phyloP scores from a whole-genome alignment of 371 early-diverging fungal species.

The Syncephalastrum sp. region DNA sequence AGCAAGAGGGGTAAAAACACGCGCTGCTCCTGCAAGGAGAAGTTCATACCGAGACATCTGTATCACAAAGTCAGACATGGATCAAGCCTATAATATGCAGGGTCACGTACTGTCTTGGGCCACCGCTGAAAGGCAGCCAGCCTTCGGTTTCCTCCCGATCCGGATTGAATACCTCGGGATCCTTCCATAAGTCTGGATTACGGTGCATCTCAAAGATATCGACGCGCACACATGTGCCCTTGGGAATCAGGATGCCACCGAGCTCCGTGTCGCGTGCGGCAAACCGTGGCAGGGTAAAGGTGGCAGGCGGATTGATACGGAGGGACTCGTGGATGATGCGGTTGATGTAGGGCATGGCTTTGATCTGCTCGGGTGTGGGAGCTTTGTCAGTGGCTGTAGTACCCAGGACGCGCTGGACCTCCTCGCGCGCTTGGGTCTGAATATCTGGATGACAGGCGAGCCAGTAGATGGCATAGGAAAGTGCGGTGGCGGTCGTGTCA shows the following conservation, averaged over 20 bases:
- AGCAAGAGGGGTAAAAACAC: constrained; percentile 40
- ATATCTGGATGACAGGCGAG: constrained; percentile 28
- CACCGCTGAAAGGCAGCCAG: constrained; percentile 46
- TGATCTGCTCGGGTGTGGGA: constrained; percentile 16
- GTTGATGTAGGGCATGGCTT: constrained; percentile 17
- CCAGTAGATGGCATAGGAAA: constrained; percentile 18
- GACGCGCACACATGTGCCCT: constrained; percentile 11
- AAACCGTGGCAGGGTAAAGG: background rate
- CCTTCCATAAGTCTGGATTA: constrained; percentile 30
- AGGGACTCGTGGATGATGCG: constrained; percentile 20
- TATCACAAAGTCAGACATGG: no score
- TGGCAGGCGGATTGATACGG: constrained; percentile 8
- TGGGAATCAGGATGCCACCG: constrained; percentile 13
- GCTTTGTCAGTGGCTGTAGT: constrained; percentile 11
- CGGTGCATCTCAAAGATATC: constrained; percentile 17
- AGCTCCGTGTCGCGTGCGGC: constrained; percentile 11
- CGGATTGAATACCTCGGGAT: constrained; percentile 43
- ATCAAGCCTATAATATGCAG: constrained; percentile 3
- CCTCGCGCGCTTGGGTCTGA: constrained; percentile 23
- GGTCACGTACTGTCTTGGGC: constrained; percentile 45
- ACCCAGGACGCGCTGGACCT: constrained; percentile 13
- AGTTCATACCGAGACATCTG: constrained; percentile 44
- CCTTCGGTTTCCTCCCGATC: constrained; percentile 41
- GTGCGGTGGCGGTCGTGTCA: constrained; percentile 20
- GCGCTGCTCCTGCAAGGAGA: constrained; percentile 47